phyloP scores from a whole-genome alignment of 352 stramenopile genomes.

The Globisporangium nodosum region DNA sequence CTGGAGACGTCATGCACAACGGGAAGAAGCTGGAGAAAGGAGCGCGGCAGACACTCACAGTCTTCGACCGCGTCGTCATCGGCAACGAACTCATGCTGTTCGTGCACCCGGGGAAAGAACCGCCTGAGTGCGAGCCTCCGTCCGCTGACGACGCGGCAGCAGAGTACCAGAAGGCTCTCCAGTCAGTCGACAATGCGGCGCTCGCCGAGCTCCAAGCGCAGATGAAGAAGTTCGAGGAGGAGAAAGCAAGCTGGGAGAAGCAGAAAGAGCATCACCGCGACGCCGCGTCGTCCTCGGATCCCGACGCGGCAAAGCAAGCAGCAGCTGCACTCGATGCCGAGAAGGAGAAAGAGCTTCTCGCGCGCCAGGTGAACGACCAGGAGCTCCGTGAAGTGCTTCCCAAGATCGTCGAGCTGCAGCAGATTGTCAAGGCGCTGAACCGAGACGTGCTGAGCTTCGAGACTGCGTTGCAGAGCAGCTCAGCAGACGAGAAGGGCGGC shows the following conservation, averaged over 20 bases:
- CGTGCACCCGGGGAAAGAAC: constrained; percentile 47
- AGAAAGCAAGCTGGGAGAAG: constrained; percentile 85
- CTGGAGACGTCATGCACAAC: constrained; percentile 87
- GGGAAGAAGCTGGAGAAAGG: constrained; percentile 60
- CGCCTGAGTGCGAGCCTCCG: constrained; percentile 38
- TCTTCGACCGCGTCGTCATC: constrained; percentile 78
- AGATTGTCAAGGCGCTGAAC: constrained; percentile 89
- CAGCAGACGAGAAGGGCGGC: constrained; percentile 30
- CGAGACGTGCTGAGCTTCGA: constrained; percentile 90
- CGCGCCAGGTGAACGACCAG: constrained; percentile 84
- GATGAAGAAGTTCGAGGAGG: constrained; percentile 86
- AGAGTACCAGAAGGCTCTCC: constrained; percentile 85
- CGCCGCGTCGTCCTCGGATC: constrained; percentile 11
- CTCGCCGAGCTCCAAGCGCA: constrained; percentile 87
- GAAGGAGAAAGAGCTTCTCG: constrained; percentile 59
- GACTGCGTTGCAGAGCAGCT: constrained; percentile 80
- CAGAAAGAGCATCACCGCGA: constrained; percentile 58
- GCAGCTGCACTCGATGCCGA: constrained; percentile 28
- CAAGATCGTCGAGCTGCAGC: constrained; percentile 90
- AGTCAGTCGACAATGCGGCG: constrained; percentile 61
- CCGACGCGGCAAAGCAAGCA: constrained; percentile 27
- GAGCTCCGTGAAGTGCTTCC: constrained; percentile 90
- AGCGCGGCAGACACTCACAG: constrained; percentile 31
- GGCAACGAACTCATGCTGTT: constrained; percentile 88
- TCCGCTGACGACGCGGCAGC: constrained; percentile 79